phyloP scores from a whole-genome alignment of 2,329 filamentous ascomycete species.

The Xylariaceae sp. region DNA sequence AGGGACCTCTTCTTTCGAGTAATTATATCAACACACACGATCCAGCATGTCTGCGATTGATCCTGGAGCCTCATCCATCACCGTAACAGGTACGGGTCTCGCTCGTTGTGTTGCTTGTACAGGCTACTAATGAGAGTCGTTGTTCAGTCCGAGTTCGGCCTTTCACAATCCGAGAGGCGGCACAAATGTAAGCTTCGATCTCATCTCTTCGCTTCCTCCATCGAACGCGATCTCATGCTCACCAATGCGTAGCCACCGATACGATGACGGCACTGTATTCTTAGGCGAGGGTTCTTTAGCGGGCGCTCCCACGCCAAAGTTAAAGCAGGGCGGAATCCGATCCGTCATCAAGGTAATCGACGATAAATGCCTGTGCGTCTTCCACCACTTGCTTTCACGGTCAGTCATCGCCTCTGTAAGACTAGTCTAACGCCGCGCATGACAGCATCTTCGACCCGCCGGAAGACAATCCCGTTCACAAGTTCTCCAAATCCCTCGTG shows the following conservation, averaged over 20 bases:
- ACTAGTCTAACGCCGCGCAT: neutral
- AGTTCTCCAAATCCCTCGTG: constrained; percentile 76
- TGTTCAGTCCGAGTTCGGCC: constrained; percentile 60
- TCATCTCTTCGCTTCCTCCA: neutral
- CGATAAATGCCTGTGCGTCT: constrained; percentile 83
- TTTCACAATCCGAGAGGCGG: constrained; percentile 85
- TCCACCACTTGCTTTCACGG: neutral
- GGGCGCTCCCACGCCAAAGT: constrained; percentile 75
- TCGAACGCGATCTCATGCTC: constrained; percentile 1
- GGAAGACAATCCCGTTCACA: constrained; percentile 87
- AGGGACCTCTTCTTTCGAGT: constrained; percentile 4
- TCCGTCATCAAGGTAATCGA: constrained; percentile 95
- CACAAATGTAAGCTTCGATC: constrained; percentile 61
- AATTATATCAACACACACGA: constrained; percentile 5
- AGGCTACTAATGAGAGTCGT: neutral
- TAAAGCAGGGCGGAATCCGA: constrained; percentile 79
- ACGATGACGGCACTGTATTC: constrained; percentile 83
- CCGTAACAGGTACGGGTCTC: constrained; percentile 46
- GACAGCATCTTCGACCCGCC: constrained; percentile 90
- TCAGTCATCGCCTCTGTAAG: too few relatives aligned
- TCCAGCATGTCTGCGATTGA: constrained; percentile 35
- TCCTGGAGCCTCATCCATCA: constrained; percentile 53
- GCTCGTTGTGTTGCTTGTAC: constrained; percentile 26
- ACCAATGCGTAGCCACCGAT: constrained; percentile 46
- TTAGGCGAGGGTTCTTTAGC: constrained; percentile 95